Percentiles rank a stretch among this genome's conserved stretches.
Evolutionary conservation across 441 rosid species (phyloP).

Genomic region (Arabidopsis lyrata): DNA sequence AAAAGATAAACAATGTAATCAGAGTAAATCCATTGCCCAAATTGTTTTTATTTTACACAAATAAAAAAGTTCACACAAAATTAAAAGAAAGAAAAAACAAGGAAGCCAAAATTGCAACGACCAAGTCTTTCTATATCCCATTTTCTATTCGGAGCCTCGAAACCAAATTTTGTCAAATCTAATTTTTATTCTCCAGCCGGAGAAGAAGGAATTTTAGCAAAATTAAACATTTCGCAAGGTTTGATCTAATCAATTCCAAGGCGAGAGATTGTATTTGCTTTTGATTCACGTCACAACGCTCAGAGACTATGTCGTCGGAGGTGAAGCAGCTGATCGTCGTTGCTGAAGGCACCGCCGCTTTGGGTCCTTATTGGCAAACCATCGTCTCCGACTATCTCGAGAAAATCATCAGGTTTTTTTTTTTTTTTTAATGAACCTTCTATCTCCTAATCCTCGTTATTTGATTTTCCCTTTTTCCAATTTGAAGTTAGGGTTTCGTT

Average conservation of each 20-base stretch:
- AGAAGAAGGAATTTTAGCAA: slow-evolving; percentile 17
- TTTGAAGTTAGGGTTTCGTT: slow-evolving; percentile 41
- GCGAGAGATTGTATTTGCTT: not conserved
- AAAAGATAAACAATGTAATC: not conserved
- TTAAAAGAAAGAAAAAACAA: not conserved
- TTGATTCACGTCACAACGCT: slow-evolving; percentile 20
- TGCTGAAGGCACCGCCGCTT: slow-evolving; percentile 89
- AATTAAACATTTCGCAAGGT: not conserved
- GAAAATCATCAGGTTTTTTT: slow-evolving; percentile 79
- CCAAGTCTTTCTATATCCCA: not conserved
- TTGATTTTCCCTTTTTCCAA: not conserved
- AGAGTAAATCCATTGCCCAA: not conserved
- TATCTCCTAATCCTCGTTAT: not conserved
- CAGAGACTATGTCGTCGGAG: slow-evolving; percentile 70
- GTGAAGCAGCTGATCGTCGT: slow-evolving; percentile 82
- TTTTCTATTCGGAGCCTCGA: not conserved
- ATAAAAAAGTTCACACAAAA: not conserved
- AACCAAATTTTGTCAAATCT: not conserved
- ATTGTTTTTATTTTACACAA: no score
- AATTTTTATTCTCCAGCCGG: not conserved
- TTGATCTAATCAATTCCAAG: not conserved
- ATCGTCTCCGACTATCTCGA: slow-evolving; percentile 85
- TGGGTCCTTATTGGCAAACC: slow-evolving; percentile 88
- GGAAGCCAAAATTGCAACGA: slow-evolving; percentile 16
- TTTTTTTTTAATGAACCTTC: not conserved